Base-by-base conservation (phyloP, 23 red algal species). In the Porphyridium purpureum region DNA sequence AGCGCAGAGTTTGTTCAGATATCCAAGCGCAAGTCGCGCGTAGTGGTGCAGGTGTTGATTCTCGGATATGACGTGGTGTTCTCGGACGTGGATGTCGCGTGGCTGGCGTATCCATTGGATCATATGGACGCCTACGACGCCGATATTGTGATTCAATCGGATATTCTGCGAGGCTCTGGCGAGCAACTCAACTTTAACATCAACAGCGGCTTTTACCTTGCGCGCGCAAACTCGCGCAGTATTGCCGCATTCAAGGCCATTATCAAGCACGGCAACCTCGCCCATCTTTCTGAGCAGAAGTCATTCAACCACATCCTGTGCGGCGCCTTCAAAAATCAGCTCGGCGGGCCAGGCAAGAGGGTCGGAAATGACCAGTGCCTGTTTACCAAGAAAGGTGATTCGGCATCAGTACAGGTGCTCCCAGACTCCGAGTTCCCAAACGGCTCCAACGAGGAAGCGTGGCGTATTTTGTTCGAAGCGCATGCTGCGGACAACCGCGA, bases 251-350 rank as follows among this genome's bases (percentile, higher is more conserved):
- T 93, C 21, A 9, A 29, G 14, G 74, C 72, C 31, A 64, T 94
- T 17, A 52, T 79, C 23, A 38, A 57, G 0, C 76, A 79, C 27
- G 60, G 62, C 24, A 22, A 22, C 21, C 60, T 49, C 5, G 50
- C 67, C 7, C 68, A 60, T 6, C 77, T 75, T 35, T 74, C 76
- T 5, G 87, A 94, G 33, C 87, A 94, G 47, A 79, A 79, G 31
- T 75, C 77, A 6, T 94, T 83, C 27, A 81, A 94, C 49, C 69
- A 78, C 35, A 73, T 94, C 41, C 49, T 77, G 54, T 94, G 87
- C 57, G 87, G 87, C 23, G 80, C 72, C 9, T 67, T 69, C 51
- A 80, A 80, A 27, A 57, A 56, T 14, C 50, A 48, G 35, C 57
- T 34, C 36, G 60, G 57, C 9, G 87, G 70, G 19, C 76, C 65